phyloP scores from a whole-genome alignment of 345 rosid species.

The Linum usitatissimum region DNA sequence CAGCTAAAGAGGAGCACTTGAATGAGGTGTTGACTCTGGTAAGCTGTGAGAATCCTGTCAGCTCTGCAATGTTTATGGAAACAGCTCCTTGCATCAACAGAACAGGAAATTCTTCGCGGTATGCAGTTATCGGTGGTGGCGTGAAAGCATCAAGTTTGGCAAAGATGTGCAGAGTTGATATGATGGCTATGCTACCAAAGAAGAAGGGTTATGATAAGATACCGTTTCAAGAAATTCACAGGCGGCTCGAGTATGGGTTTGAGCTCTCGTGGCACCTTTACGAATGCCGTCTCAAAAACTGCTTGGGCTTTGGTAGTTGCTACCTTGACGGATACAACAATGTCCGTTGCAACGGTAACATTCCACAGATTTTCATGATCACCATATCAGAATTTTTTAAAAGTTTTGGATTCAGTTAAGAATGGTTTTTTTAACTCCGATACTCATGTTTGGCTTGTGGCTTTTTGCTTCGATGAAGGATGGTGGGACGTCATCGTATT shows the following conservation, averaged over 20 bases:
- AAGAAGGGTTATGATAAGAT: background rate
- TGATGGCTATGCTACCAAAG: background rate
- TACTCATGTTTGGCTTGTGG: background rate
- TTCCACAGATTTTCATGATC: background rate
- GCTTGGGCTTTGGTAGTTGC: background rate
- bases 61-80: background rate
- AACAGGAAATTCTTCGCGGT: too few relatives aligned
- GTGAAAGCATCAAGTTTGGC: background rate
- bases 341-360: slow-evolving; percentile 3
- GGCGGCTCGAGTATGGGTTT: slow-evolving; percentile 1
- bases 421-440: too few relatives aligned
- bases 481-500: background rate
- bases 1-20: background rate
- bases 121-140: background rate
- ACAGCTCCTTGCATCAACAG: too few relatives aligned
- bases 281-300: background rate
- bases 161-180: slow-evolving; percentile 2
- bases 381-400: background rate
- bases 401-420: background rate
- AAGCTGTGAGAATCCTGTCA: background rate
- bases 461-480: background rate
- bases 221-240: background rate
- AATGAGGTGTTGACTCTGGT: background rate
- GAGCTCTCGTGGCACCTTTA: slow-evolving; percentile 8
- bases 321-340: background rate